Evolutionary conservation across 2,329 filamentous ascomycete genomes (phyloP).

Genomic region (Torrubiella hemipterigena): DNA sequence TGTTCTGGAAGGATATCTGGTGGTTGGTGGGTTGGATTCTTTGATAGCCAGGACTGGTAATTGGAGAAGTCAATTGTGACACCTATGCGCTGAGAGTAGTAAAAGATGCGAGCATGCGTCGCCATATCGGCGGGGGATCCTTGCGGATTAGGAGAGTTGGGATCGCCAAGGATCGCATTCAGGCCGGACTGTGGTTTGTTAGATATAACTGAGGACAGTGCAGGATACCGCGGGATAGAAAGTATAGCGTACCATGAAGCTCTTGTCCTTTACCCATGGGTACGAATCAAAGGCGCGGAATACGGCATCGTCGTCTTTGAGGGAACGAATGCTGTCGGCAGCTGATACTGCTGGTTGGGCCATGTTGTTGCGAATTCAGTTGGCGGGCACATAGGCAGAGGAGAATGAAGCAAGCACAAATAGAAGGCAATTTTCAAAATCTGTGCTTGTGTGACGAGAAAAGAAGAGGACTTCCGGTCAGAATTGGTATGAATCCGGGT

Average conservation of each 20-base stretch:
- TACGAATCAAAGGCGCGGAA: constrained; percentile 54
- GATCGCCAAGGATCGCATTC: constrained; percentile 49
- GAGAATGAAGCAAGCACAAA: no score
- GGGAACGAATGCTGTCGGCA: constrained; percentile 24
- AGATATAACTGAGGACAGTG: no score
- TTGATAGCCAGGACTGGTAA: constrained; percentile 53
- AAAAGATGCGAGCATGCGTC: constrained; percentile 55
- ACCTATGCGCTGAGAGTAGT: constrained; percentile 41
- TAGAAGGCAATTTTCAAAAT: no score
- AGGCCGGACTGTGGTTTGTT: constrained; percentile 37
- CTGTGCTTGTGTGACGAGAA: no score
- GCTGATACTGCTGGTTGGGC: constrained; percentile 15
- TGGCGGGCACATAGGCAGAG: no score
- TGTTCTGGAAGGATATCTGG: constrained; percentile 24
- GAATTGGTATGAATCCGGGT: no score
- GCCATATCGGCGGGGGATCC: constrained; percentile 46
- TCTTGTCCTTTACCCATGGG: constrained; percentile 54
- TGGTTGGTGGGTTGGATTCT: constrained; percentile 18
- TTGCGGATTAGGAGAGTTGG: constrained; percentile 25
- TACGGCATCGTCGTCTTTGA: constrained; percentile 27
- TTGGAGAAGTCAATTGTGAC: constrained; percentile 49
- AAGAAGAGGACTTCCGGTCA: no score
- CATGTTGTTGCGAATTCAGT: constrained; percentile 7
- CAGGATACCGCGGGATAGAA: no score
- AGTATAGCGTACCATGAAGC: constrained; percentile 46